These are phyloP conservation scores for Scenedesmus sp. DNA, from an alignment of 163 green algal species.

Conservation along the genomic window DNA sequence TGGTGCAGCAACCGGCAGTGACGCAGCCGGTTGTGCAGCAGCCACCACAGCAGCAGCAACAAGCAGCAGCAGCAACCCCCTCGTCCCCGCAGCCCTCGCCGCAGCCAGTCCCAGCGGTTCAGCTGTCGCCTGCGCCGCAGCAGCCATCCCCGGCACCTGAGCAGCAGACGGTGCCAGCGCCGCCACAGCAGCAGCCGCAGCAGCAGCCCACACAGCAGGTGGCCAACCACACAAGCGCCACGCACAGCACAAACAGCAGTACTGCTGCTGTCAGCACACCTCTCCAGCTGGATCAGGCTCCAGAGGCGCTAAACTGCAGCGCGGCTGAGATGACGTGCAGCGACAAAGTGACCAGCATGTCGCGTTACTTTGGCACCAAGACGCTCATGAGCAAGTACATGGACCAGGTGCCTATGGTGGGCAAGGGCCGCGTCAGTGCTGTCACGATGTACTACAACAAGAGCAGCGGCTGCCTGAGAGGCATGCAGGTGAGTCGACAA, in stretches of 20 bases:
- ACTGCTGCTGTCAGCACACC: background rate
- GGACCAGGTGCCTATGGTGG: conserved; percentile 24
- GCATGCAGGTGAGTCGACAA: background rate
- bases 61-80: background rate
- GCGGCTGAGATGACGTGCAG: background rate
- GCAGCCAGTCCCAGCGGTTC: background rate
- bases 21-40: background rate
- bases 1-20: background rate
- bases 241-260: background rate
- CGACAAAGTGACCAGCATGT: background rate
- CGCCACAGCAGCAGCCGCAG: background rate
- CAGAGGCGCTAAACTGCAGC: background rate
- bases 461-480: conserved; percentile 33
- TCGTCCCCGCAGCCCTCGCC: background rate
- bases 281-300: background rate
- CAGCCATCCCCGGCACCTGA: background rate
- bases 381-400: background rate
- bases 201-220: background rate
- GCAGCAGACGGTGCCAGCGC: background rate
- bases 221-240: background rate
- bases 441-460: conserved; percentile 44
- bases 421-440: conserved; percentile 24
- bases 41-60: background rate
- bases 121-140: background rate
- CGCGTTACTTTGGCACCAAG: conserved; percentile 18